phyloP scores from a whole-genome alignment of 495 filamentous ascomycete species.

The Neohortaea acidophila region DNA sequence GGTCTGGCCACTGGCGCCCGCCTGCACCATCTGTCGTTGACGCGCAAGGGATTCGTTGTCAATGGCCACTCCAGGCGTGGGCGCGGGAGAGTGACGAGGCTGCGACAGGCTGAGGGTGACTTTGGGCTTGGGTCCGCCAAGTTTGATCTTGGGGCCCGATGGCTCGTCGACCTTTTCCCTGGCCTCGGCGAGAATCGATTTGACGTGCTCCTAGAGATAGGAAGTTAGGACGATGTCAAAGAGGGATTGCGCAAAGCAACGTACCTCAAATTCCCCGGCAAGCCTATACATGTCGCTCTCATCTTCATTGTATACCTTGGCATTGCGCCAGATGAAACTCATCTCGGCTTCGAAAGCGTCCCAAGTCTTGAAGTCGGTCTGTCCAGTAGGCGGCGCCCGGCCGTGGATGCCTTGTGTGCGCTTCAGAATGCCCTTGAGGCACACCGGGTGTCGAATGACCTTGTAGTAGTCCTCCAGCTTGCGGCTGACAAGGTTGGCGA shows the following conservation, averaged over 20 bases:
- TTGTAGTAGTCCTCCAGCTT: constrained; percentile 59
- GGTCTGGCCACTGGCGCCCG: constrained; percentile 31
- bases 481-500: constrained; percentile 50
- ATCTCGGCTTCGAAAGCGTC: constrained; percentile 61
- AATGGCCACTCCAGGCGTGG: constrained; percentile 32
- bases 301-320: constrained; percentile 77
- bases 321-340: constrained; percentile 70
- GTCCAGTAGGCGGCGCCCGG: constrained; percentile 44
- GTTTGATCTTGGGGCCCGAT: constrained; percentile 57
- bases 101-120: constrained; percentile 16
- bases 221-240: not conserved
- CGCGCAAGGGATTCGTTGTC: constrained; percentile 36
- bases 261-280: constrained; percentile 60
- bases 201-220: constrained; percentile 35
- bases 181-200: constrained; percentile 48
- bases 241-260: constrained; percentile 7
- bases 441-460: constrained; percentile 57
- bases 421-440: constrained; percentile 55
- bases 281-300: constrained; percentile 60
- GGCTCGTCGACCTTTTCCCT: constrained; percentile 44
- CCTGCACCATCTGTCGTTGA: constrained; percentile 34
- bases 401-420: constrained; percentile 52
- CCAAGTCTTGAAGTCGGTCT: constrained; percentile 64
- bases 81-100: constrained; percentile 11
- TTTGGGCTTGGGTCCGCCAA: constrained; percentile 25